phyloP scores from a whole-genome alignment of 768 basidiomycete species.

The Pleurotus pulmonarius region DNA sequence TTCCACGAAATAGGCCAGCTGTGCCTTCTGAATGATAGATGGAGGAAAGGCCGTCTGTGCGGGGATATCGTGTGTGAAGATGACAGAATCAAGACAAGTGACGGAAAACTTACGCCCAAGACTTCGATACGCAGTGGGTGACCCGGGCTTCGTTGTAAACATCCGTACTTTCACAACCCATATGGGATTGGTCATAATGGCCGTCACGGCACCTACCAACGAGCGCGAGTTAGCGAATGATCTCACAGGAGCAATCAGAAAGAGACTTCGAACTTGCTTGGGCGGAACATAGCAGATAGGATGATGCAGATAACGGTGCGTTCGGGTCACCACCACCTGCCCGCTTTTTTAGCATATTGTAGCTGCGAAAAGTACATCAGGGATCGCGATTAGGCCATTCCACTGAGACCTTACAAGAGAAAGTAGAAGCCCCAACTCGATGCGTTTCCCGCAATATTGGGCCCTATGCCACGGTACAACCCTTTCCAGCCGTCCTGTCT shows the following conservation, averaged over 20 bases:
- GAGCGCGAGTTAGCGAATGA: slow-evolving; percentile 8
- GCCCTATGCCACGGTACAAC: slow-evolving; percentile 83
- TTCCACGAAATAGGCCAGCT: slow-evolving; percentile 82
- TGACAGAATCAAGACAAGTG: slow-evolving; percentile 5
- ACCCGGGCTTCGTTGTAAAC: slow-evolving; percentile 75
- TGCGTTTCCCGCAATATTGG: slow-evolving; percentile 93
- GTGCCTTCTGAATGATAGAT: slow-evolving; percentile 75
- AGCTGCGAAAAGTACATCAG: slow-evolving; percentile 42
- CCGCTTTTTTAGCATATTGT: slow-evolving; percentile 88
- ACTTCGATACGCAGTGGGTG: slow-evolving; percentile 73
- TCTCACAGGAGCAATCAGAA: slow-evolving; percentile 10
- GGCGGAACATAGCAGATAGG: slow-evolving; percentile 87
- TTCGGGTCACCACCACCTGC: slow-evolving; percentile 66
- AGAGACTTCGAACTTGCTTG: slow-evolving; percentile 82
- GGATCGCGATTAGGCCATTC: no score
- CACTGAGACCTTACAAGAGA: slow-evolving; percentile 70
- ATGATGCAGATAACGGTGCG: slow-evolving; percentile 65
- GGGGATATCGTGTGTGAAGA: not conserved
- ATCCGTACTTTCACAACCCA: slow-evolving; percentile 98
- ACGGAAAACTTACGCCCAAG: slow-evolving; percentile 59
- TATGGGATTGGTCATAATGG: slow-evolving; percentile 93
- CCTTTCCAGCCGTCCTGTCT: slow-evolving; percentile 76
- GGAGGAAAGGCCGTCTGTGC: slow-evolving; percentile 59
- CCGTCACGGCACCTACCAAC: slow-evolving; percentile 80
- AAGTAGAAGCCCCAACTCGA: slow-evolving; percentile 98